Base-by-base conservation (phyloP, 2,329 filamentous ascomycete species). In the Pseudogymnoascus sp. region DNA sequence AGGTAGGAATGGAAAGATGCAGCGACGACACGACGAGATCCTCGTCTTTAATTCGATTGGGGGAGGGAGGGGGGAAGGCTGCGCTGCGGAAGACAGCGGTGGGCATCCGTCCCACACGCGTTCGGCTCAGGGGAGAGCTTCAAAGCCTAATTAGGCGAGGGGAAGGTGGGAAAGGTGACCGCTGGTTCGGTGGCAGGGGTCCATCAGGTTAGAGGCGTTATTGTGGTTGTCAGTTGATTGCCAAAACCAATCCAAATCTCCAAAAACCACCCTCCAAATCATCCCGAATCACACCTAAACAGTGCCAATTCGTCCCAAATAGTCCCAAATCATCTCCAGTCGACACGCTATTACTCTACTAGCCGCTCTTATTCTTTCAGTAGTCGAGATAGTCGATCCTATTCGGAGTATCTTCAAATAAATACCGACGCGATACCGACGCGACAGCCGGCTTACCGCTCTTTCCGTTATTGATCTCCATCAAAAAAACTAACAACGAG, bases 1-100 rank as follows among this genome's bases (percentile, higher is more conserved):
- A 50, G 43, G 43, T 50, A 50, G 43, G 43, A 50, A 50, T 50
- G n/a, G 43, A 18, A n/a, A 50, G 43, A 50, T 30, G 43, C 43
- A 30, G 25, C 43, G 25, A 30, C 43, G 28, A 41, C 38, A 47
- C n/a, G n/a, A n/a, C n/a, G n/a, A 50, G 43, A 50, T 50, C 43
- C 22, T 50, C 43, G 43, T 50, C 43, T n/a, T 50, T 30, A 50
- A 50, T 50, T 50, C 25, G 30, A 50, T 50, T 50, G 25, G 43
- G 14, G 43, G 30, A 25, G 43, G 43, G 25, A n/a, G n/a, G n/a
- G n/a, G n/a, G n/a, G n/a, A n/a, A n/a, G 43, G 25, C 7, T 50
- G 25, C 4, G n/a, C n/a, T n/a, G n/a, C n/a, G n/a, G 25, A 50
- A 30, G 22, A 50, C 43, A 50, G 43, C 25, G 43, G 43, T 50